Conservation (phyloP, 371 early-diverging fungal genomes). For the Rhizopus delemar region DNA sequence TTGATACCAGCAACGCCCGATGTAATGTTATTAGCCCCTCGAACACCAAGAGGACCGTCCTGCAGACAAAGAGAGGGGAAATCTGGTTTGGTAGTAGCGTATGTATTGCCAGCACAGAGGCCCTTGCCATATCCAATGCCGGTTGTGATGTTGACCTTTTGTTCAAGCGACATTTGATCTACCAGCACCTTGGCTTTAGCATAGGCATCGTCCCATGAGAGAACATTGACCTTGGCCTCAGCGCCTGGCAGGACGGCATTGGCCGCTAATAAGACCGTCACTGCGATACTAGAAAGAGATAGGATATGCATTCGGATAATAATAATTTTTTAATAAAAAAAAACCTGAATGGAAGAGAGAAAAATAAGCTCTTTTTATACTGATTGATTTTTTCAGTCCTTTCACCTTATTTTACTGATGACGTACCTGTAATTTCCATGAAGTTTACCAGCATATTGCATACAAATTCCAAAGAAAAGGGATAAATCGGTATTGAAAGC, state of each 20-base stretch:
- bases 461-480: too few relatives aligned
- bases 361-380: too few relatives aligned
- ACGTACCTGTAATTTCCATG: too few relatives aligned
- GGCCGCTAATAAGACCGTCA: slow-evolving; percentile 2
- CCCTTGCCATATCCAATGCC: slow-evolving; percentile 46
- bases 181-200: slow-evolving; percentile 33
- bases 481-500: too few relatives aligned
- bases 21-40: slow-evolving; percentile 39
- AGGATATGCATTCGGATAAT: slow-evolving; percentile 10
- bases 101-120: slow-evolving; percentile 54
- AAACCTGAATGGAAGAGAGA: too few relatives aligned
- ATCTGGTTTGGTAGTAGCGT: slow-evolving; percentile 32
- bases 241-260: background rate
- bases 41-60: slow-evolving; percentile 56
- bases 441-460: too few relatives aligned
- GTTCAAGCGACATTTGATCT: slow-evolving; percentile 32
- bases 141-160: slow-evolving; percentile 47
- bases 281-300: slow-evolving; percentile 14
- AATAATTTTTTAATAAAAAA: too few relatives aligned
- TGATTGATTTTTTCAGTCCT: too few relatives aligned
- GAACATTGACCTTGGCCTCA: slow-evolving; percentile 8
- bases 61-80: slow-evolving; percentile 63
- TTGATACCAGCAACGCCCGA: slow-evolving; percentile 56
- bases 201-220: slow-evolving; percentile 43
- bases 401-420: too few relatives aligned